Evolutionary conservation across 192 early-diverging fungal genomes (phyloP).

Genomic region (Martensiomyces pterosporus): DNA sequence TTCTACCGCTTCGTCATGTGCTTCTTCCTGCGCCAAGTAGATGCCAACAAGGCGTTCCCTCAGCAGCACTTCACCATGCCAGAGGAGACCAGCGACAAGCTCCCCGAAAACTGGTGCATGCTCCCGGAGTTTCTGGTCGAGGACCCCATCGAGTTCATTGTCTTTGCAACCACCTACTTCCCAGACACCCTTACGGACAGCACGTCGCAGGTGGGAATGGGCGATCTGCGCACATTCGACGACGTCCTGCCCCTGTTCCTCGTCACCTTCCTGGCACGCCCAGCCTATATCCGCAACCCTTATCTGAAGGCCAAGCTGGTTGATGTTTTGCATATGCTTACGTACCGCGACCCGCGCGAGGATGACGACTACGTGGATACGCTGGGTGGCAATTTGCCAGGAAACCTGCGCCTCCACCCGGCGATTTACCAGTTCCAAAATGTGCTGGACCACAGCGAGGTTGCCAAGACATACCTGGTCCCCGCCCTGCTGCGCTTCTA

Average conservation of each 20-base stretch:
- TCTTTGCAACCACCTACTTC: constrained; percentile 27
- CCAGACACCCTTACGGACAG: constrained; percentile 33
- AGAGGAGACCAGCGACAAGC: constrained; percentile 3
- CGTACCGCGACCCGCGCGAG: constrained; percentile 36
- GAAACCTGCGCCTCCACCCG: constrained; percentile 55
- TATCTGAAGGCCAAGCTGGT: constrained; percentile 92
- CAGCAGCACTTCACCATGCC: constrained; percentile 39
- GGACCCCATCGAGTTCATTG: constrained; percentile 63
- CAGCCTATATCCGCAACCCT: constrained; percentile 85
- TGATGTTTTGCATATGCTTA: constrained; percentile 63
- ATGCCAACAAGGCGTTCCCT: constrained; percentile 42
- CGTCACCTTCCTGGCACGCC: constrained; percentile 75
- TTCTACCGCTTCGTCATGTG: constrained; percentile 92
- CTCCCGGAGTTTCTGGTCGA: constrained; percentile 93
- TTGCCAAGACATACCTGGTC: constrained; percentile 73
- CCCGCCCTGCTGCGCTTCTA: constrained; percentile 87
- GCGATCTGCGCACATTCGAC: constrained; percentile 36
- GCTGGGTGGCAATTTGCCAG: constrained; percentile 71
- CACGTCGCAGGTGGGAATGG: constrained; percentile 32
- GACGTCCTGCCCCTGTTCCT: constrained; percentile 59
- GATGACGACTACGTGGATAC: constrained; percentile 56
- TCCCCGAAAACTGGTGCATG: constrained; percentile 52
- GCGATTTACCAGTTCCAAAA: constrained; percentile 50
- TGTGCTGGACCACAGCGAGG: constrained; percentile 67
- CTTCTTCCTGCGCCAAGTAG: constrained; percentile 76